Evolutionary conservation across 345 rosid species (phyloP), one percentile per base, ranked within the genome.

Genomic region (Isatis tinctoria): DNA sequence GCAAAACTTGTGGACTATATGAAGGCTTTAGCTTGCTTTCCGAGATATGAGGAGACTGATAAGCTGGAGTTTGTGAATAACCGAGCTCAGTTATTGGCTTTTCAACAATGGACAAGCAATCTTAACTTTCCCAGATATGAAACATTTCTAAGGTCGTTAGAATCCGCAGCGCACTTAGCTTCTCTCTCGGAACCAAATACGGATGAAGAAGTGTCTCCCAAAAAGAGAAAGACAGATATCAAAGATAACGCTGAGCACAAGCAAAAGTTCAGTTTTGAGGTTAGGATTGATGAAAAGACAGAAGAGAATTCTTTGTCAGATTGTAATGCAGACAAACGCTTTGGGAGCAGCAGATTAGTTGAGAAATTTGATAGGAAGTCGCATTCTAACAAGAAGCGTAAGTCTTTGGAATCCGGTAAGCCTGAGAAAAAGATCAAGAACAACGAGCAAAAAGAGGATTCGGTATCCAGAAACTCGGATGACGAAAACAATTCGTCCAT

Each of bases 51-150:
- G 37, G 73, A 33, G 65, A 63, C 69, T 57, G 85, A 82, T 57
- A 78, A 76, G 73, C 79, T 90, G 78, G 76, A 79, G 56, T 64
- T 82, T 48, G 80, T 67, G 8, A 81, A 36, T 26, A 51, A 74
- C 18, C 69, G 69, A 75, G 85, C 94, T 67, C 90, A 80, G 74
- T 67, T 90, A 61, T 66, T 82, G 73, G 87, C 91, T 53, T 87
- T 87, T 63, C 73, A 74, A 69, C 83, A 69, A 20, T 88, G 88
- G 91, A 87, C 79, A 75, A 86, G 90, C 49, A 74, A 74, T 67
- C 18, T 70, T 11, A 61, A 52, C 49, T 79, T 86, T 57, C 87
- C 88, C 5, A 82, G 75, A 45, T 77, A 83, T 61, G 78, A 70
- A 73, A 30, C 77, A 16, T 77, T 83, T 26, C 32, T 69, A 14